A percentile compares a stretch with the other conserved stretches of the same genome.
Conservation (phyloP, 768 basidiomycete species). For the Dioszegia hungarica region DNA sequence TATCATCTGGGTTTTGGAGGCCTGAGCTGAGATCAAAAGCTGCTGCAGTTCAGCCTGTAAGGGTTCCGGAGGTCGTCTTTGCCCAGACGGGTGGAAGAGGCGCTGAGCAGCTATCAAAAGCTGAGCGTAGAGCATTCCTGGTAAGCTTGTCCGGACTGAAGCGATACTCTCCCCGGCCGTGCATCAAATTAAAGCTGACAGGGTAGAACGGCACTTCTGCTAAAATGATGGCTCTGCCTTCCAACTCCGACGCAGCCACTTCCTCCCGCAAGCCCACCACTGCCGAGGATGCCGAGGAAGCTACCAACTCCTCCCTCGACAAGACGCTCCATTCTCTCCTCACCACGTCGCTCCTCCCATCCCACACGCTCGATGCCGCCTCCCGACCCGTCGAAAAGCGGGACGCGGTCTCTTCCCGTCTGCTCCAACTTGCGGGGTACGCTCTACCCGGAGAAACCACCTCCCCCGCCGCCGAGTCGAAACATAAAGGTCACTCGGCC, state of each 20-base stretch:
- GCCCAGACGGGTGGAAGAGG: constrained; percentile 10
- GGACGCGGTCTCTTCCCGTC: constrained; percentile 32
- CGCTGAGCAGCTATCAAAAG: constrained; percentile 19
- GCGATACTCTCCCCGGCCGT: no score
- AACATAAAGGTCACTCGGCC: constrained; percentile 34
- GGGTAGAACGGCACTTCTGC: constrained; percentile 39
- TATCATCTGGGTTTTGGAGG: background rate
- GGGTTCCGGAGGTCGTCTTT: constrained; percentile 43
- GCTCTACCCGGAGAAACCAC: constrained; percentile 39
- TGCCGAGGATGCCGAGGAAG: constrained; percentile 27
- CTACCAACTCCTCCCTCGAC: constrained; percentile 45
- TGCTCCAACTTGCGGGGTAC: constrained; percentile 38
- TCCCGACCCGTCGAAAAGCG: constrained; percentile 43
- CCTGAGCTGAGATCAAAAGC: background rate
- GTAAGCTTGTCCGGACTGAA: constrained; percentile 29
- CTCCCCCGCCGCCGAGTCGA: constrained; percentile 8
- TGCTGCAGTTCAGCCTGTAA: background rate
- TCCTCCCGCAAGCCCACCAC: constrained; percentile 8
- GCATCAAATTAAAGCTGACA: no score
- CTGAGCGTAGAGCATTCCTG: constrained; percentile 48
- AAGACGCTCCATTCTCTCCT: constrained; percentile 47
- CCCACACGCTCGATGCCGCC: constrained; percentile 14
- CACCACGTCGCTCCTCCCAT: constrained; percentile 40
- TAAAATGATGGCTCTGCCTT: constrained; percentile 43
- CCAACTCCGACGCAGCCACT: background rate